Evolutionary conservation across 2,329 filamentous ascomycete species (phyloP).

Genomic region (Dactylellina parvicollis): DNA sequence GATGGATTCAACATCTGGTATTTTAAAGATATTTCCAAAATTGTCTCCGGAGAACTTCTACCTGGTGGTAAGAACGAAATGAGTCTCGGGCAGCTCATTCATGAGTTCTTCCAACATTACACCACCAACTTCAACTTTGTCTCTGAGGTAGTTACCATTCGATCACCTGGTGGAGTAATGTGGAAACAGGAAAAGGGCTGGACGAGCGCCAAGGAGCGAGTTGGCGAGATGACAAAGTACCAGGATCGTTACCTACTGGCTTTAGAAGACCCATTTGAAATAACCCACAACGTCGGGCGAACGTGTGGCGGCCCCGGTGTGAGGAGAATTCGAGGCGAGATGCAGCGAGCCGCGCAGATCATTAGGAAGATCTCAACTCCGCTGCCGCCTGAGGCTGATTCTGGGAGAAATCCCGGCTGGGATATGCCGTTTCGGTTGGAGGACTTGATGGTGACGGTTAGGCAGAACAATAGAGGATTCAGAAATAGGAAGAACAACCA

Average conservation of each 20-base stretch:
- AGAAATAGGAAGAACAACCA: conserved; percentile 47
- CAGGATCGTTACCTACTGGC: conserved; percentile 77
- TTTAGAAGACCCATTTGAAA: conserved; percentile 91
- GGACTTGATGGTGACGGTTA: conserved; percentile 40
- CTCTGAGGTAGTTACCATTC: conserved; percentile 79
- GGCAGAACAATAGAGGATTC: conserved; percentile 39
- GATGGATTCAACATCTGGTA: conserved; percentile 78
- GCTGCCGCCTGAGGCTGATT: neutral
- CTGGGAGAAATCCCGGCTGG: conserved; percentile 18
- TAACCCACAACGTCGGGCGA: conserved; percentile 85
- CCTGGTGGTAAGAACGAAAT: conserved; percentile 70
- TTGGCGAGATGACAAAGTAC: conserved; percentile 55
- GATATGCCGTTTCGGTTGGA: conserved; percentile 23
- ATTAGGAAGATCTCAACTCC: conserved; percentile 53
- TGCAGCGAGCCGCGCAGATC: conserved; percentile 56
- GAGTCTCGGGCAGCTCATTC: conserved; percentile 75
- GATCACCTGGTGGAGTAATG: conserved; percentile 75
- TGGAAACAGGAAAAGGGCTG: conserved; percentile 83
- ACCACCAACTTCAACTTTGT: conserved; percentile 83
- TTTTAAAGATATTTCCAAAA: conserved; percentile 73
- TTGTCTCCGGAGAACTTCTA: conserved; percentile 63
- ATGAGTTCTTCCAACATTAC: conserved; percentile 90
- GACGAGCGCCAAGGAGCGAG: conserved; percentile 77
- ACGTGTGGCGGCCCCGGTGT: conserved; percentile 64
- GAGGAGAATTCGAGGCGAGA: conserved; percentile 56